Percentiles rank a stretch among this genome's conserved stretches.
Conservation (phyloP, 345 rosid genomes). For the Brassica nigra region DNA sequence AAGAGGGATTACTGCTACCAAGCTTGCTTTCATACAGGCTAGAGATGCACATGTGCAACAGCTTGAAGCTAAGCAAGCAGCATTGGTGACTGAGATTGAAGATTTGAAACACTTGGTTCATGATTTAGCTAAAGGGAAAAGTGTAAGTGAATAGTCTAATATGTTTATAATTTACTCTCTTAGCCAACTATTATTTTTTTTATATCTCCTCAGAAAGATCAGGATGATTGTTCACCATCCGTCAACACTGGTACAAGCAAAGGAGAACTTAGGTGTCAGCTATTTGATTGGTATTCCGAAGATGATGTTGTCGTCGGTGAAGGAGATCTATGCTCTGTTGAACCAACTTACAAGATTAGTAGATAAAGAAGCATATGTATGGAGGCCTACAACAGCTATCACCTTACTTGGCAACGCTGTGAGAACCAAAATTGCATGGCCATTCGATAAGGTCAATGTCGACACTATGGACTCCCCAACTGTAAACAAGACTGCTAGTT, state of each 20-base stretch:
- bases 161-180: too few species aligned
- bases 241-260: too few species aligned
- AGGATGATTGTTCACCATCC: too few species aligned
- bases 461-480: background rate
- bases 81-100: background rate
- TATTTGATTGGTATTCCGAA: background rate
- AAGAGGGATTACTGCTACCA: background rate
- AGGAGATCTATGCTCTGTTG: background rate
- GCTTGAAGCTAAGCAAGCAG: background rate
- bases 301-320: background rate
- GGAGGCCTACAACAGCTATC: background rate
- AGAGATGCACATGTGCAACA: background rate
- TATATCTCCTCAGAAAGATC: too few species aligned
- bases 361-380: background rate
- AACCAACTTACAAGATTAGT: background rate
- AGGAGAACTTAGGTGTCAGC: background rate
- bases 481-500: background rate
- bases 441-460: background rate
- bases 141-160: too few species aligned
- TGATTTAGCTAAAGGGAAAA: too few species aligned
- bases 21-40: background rate
- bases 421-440: background rate
- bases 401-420: background rate
- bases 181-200: too few species aligned
- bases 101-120: too few species aligned